Percentiles rank a stretch among this genome's conserved stretches.
Evolutionary conservation across 129 eudicot genomes (phyloP).

Genomic region (Tanacetum coccineum): DNA sequence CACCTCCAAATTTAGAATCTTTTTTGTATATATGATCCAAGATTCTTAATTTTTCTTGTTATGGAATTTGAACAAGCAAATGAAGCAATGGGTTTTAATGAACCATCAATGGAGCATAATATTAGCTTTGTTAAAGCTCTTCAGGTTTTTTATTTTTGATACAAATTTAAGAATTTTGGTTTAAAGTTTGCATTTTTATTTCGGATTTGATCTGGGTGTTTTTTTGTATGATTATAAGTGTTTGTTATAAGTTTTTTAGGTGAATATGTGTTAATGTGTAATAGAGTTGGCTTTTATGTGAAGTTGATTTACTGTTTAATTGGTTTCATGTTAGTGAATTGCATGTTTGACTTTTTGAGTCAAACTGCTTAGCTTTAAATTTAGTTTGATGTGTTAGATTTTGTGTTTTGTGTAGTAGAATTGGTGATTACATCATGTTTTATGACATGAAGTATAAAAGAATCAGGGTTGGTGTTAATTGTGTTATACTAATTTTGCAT

Average conservation of each 20-base stretch:
- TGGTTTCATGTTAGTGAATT: constrained; percentile 6
- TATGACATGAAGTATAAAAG: constrained; percentile 2
- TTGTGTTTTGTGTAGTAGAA: background rate
- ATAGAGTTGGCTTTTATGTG: constrained; percentile 14
- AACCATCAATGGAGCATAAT: constrained; percentile 73
- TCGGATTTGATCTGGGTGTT: constrained; percentile 44
- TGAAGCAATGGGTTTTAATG: constrained; percentile 51
- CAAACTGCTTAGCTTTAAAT: background rate
- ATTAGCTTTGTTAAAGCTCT: constrained; percentile 85
- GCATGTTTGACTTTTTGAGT: constrained; percentile 17
- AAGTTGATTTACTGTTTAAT: constrained; percentile 12
- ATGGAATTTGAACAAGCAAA: constrained; percentile 47
- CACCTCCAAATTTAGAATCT: background rate
- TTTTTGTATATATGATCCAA: constrained; percentile 2
- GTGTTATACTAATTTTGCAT: background rate
- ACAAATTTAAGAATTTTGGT: background rate
- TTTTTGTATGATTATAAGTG: background rate
- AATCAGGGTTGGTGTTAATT: constrained; percentile 2
- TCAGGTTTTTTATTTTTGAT: constrained; percentile 48
- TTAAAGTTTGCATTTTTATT: background rate
- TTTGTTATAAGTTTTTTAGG: background rate
- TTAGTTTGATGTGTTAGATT: constrained; percentile 1
- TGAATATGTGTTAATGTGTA: background rate
- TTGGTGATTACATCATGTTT: background rate
- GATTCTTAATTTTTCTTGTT: background rate